Conservation (phyloP, 1,139 yeast genomes). For the Dujonia santamariae region DNA sequence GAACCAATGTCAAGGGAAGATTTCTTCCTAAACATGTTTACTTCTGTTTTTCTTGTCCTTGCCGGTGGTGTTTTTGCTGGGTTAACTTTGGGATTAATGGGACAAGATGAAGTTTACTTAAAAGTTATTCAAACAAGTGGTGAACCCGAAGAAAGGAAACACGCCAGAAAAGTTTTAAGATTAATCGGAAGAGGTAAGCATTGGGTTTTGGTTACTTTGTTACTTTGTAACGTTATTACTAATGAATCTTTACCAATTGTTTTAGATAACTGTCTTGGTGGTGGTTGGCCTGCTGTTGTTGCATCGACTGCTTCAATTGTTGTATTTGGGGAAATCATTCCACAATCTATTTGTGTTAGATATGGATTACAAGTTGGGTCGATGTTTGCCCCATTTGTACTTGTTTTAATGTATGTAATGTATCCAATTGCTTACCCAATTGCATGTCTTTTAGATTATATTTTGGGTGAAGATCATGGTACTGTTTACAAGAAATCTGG, state of each 20-base stretch:
- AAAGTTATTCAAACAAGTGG: constrained; percentile 67
- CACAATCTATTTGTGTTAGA: constrained; percentile 89
- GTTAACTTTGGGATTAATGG: constrained; percentile 91
- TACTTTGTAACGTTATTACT: constrained; percentile 85
- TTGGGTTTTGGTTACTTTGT: constrained; percentile 93
- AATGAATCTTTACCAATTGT: constrained; percentile 95
- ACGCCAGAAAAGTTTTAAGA: constrained; percentile 71
- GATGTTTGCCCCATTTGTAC: constrained; percentile 84
- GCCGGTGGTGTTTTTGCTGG: constrained; percentile 98
- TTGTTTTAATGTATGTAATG: constrained; percentile 80
- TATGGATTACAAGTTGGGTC: constrained; percentile 93
- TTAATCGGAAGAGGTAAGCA: constrained; percentile 85
- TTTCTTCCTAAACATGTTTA: constrained; percentile 52
- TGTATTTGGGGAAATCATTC: constrained; percentile 93
- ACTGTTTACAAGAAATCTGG: constrained; percentile 92
- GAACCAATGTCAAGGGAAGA: constrained; percentile 33
- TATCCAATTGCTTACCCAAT: constrained; percentile 93
- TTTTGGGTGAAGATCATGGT: constrained; percentile 95
- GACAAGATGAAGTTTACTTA: constrained; percentile 91
- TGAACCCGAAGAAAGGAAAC: constrained; percentile 56
- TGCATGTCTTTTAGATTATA: constrained; percentile 73
- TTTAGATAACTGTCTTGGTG: constrained; percentile 87
- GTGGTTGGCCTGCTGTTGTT: constrained; percentile 97
- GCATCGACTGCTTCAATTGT: constrained; percentile 91
- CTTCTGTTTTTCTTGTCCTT: constrained; percentile 69